phyloP scores from a whole-genome alignment of 1,284 basidiomycete genomes.

The Apiotrichum montevideense region DNA sequence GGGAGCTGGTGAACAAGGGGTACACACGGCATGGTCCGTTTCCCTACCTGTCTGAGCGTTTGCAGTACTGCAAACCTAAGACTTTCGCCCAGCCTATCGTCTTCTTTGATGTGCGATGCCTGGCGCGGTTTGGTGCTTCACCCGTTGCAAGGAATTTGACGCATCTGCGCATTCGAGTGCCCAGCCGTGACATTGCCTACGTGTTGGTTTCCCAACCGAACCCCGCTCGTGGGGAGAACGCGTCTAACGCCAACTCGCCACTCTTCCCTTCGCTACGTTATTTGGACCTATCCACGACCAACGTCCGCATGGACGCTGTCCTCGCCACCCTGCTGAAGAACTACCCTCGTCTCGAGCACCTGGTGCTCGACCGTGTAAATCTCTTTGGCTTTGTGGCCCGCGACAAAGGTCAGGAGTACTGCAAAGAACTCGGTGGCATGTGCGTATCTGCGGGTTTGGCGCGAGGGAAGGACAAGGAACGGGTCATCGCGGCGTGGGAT shows the following conservation, averaged over 20 bases:
- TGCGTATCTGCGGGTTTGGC: constrained; percentile 38
- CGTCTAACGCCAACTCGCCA: neutral
- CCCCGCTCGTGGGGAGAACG: constrained; percentile 1
- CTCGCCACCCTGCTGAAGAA: constrained; percentile 33
- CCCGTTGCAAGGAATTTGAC: constrained; percentile 39
- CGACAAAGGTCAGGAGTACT: constrained; percentile 39
- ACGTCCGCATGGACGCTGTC: constrained; percentile 43
- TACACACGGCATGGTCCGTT: constrained; percentile 47
- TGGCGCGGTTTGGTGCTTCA: constrained; percentile 40
- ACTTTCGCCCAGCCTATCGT: constrained; percentile 49
- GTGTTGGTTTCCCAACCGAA: constrained; percentile 29
- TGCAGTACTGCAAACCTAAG: constrained; percentile 37
- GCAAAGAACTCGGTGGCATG: constrained; percentile 38
- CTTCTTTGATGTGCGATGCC: constrained; percentile 47
- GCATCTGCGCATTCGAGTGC: constrained; percentile 45
- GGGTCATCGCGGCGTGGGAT: constrained; percentile 41
- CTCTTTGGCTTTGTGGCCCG: constrained; percentile 45
- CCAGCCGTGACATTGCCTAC: constrained; percentile 40
- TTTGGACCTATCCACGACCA: constrained; percentile 49
- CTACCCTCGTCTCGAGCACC: constrained; percentile 39
- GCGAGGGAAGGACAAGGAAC: constrained; percentile 42
- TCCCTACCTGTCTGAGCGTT: constrained; percentile 37
- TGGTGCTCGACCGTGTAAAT: constrained; percentile 47
- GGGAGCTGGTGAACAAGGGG: constrained; percentile 21
- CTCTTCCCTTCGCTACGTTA: constrained; percentile 42